phyloP scores from a whole-genome alignment of 768 basidiomycete genomes.

The Auricularia sp. region DNA sequence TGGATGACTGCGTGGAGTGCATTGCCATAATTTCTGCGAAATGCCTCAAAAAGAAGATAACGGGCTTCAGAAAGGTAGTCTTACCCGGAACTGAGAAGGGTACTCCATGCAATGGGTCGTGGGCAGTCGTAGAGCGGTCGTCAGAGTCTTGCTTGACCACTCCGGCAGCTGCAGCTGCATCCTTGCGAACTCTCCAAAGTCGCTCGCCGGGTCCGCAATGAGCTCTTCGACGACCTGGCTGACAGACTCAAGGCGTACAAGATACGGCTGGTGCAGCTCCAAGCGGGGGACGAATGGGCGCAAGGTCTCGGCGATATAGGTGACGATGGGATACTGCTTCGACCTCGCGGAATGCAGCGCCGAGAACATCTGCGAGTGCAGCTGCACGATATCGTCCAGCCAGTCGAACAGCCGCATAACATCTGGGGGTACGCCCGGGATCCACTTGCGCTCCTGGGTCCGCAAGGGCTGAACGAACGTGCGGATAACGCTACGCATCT shows the following conservation, averaged over 20 bases:
- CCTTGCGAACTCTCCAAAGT: slow-evolving; percentile 79
- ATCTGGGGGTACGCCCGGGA: slow-evolving; percentile 64
- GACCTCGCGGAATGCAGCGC: slow-evolving; percentile 35
- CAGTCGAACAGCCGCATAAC: slow-evolving; percentile 74
- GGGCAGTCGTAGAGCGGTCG: slow-evolving; percentile 65
- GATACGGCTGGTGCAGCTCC: slow-evolving; percentile 81
- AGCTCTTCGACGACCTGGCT: slow-evolving; percentile 42
- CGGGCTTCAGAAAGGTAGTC: slow-evolving; percentile 19
- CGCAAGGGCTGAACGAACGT: slow-evolving; percentile 74
- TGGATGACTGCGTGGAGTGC: slow-evolving; percentile 59
- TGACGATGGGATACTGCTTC: slow-evolving; percentile 35
- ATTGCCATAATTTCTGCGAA: slow-evolving; percentile 52
- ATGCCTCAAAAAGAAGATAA: slow-evolving; percentile 7
- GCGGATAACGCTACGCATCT: slow-evolving; percentile 54
- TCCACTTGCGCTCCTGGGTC: slow-evolving; percentile 62
- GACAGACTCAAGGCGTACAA: slow-evolving; percentile 60
- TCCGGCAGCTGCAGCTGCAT: slow-evolving; percentile 43
- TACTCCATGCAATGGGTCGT: slow-evolving; percentile 63
- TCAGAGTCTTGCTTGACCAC: slow-evolving; percentile 54
- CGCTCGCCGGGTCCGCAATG: slow-evolving; percentile 39
- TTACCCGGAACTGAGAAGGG: slow-evolving; percentile 61
- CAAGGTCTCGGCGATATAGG: slow-evolving; percentile 48
- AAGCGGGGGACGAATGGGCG: slow-evolving; percentile 52
- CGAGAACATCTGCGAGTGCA: slow-evolving; percentile 57
- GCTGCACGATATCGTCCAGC: slow-evolving; percentile 75